A percentile compares a stretch with the other conserved stretches of the same genome.
Conservation (phyloP, 2,329 filamentous ascomycete genomes). For the Fusarium subtropicale region DNA sequence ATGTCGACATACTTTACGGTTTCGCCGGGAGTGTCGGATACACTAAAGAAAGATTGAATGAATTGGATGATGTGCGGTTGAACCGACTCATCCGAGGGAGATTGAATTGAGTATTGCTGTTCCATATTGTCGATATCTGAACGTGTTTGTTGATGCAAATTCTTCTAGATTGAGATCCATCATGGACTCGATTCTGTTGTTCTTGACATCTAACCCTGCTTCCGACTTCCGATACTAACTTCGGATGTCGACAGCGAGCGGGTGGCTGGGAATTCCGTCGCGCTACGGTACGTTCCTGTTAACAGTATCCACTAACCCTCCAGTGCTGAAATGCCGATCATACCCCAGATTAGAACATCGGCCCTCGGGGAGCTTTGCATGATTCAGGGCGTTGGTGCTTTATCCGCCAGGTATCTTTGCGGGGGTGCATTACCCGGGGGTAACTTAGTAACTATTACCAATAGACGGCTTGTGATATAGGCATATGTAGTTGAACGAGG, state of each 20-base stretch:
- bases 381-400: neutral
- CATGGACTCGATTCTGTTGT: neutral
- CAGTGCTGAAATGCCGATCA: neutral
- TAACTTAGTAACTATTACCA: neutral
- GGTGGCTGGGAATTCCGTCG: neutral
- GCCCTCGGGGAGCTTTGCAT: neutral
- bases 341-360: neutral
- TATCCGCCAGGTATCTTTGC: neutral
- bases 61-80: slow-evolving; percentile 27
- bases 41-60: slow-evolving; percentile 22
- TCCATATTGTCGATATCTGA: slow-evolving; percentile 17
- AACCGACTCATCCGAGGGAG: slow-evolving; percentile 28
- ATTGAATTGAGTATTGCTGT: slow-evolving; percentile 25
- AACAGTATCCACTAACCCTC: neutral
- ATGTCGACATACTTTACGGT: slow-evolving; percentile 32
- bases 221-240: slow-evolving; percentile 31
- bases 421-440: slow-evolving; percentile 5
- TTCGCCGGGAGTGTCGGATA: slow-evolving; percentile 35
- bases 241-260: slow-evolving; percentile 2
- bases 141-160: neutral
- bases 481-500: neutral
- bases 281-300: neutral
- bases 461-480: neutral
- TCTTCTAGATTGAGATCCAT: neutral
- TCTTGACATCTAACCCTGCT: slow-evolving; percentile 9